Evolutionary conservation across 1,284 basidiomycete species (phyloP).

Genomic region (Puccinia hordei): DNA sequence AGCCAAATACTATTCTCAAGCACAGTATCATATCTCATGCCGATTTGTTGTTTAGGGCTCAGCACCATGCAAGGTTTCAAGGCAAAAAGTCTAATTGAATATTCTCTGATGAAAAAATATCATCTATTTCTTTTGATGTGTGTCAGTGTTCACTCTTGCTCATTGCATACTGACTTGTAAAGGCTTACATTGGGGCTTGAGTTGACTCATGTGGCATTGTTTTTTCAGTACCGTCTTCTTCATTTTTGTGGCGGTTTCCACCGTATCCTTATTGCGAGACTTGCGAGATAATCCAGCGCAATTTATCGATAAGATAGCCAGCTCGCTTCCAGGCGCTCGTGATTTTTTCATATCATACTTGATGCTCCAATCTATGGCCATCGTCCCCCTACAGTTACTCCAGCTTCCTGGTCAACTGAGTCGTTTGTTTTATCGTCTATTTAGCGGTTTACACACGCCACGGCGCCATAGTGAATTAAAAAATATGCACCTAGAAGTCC

Average conservation of each 20-base stretch:
- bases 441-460: slow-evolving; percentile 54
- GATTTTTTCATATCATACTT: slow-evolving; percentile 60
- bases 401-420: slow-evolving; percentile 56
- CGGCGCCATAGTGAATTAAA: slow-evolving; percentile 57
- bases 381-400: slow-evolving; percentile 58
- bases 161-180: not conserved
- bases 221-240: slow-evolving; percentile 40
- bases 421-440: slow-evolving; percentile 50
- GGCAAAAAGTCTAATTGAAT: slow-evolving; percentile 57
- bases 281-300: slow-evolving; percentile 58
- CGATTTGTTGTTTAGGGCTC: slow-evolving; percentile 19
- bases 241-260: slow-evolving; percentile 59
- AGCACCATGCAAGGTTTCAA: slow-evolving; percentile 56
- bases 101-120: slow-evolving; percentile 59
- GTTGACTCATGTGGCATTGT: not conserved
- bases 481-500: slow-evolving; percentile 55
- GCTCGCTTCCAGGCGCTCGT: slow-evolving; percentile 57
- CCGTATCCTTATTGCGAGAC: slow-evolving; percentile 58
- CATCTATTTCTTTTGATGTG: slow-evolving; percentile 51
- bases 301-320: slow-evolving; percentile 58
- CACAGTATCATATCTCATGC: too few species aligned
- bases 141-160: slow-evolving; percentile 20
- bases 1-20: too few species aligned
- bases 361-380: slow-evolving; percentile 57
- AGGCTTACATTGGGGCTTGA: not conserved